Evolutionary conservation across 2,329 filamentous ascomycete species (phyloP), one percentile per base, ranked within the genome.

Genomic region (Diaporthe sp.): DNA sequence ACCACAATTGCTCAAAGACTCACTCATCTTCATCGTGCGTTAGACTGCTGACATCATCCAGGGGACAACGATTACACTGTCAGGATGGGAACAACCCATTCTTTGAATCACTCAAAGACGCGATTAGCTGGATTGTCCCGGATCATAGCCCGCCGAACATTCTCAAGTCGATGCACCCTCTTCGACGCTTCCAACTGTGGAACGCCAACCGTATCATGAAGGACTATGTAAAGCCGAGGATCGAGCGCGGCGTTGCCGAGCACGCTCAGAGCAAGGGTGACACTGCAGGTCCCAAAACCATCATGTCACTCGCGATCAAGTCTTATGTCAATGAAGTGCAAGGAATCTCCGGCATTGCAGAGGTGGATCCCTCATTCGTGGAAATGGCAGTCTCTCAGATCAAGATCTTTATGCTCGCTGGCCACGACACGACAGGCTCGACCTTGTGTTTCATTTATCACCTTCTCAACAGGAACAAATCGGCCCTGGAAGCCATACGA

Each of bases 301-400:
- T 82, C 37, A 76, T 81, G 32, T 79, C 78, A 39, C 78, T 82
- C 42, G 80, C 79, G 0, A 71, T 80, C 55, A 78, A 78, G 35
- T 74, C 77, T 44, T 81, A 79, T 58, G 50, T 79, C 71, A 73
- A 71, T 42, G 77, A 77, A 58, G 53, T 66, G 15, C 70, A 75
- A 50, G 58, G 56, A 15, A 37, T 35, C 19, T 44, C 73, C 35
- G 72, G 42, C 15, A 42, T 39, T 9, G 12, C 39, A 47, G 42
- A 59, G 8, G 37, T 76, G 17, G 75, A 76, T 10, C 65, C 73
- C 3, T 19, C 27, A 4, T 76, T 72, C 27, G 27, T 76, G 9
- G 58, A 71, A 2, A 70, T 68, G 1, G 70, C 70, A 15, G 58
- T 74, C 8, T 25, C 68, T 77, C 82, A 6, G 78, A 78, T 32